Percentiles rank a stretch among this genome's conserved stretches.
These are phyloP conservation scores for Starmera dryadoides DNA, from an alignment of 805 yeast species.

Conservation along the genomic window DNA sequence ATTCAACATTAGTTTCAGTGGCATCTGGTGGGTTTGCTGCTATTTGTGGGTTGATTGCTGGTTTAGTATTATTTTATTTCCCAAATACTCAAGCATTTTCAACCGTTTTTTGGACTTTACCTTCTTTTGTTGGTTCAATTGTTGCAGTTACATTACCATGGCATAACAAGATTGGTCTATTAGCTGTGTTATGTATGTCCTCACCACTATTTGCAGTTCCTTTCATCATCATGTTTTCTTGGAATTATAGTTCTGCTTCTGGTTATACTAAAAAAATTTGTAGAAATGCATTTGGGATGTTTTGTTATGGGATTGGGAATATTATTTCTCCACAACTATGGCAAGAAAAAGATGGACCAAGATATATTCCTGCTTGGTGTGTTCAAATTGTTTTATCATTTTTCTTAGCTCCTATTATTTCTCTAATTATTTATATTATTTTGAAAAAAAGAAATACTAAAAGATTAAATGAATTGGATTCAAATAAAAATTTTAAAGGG, in stretches of 20 bases:
- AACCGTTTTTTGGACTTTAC: conserved; percentile 30
- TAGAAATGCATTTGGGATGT: conserved; percentile 37
- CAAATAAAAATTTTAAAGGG: conserved; percentile 13
- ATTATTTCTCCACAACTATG: conserved; percentile 52
- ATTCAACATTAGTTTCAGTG: conserved; percentile 45
- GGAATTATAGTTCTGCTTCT: conserved; percentile 29
- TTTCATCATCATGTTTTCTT: conserved; percentile 30
- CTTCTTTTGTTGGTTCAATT: conserved; percentile 38
- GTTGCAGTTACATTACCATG: conserved; percentile 38
- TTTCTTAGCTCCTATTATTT: conserved; percentile 35
- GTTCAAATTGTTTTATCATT: conserved; percentile 50
- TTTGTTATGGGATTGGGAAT: conserved; percentile 41
- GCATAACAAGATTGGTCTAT: conserved; percentile 34
- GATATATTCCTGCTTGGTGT: conserved; percentile 41
- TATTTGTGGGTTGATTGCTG: conserved; percentile 31
- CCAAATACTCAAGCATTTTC: conserved; percentile 33
- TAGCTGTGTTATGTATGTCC: conserved; percentile 43
- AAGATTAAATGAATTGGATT: conserved; percentile 21
- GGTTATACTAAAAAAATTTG: conserved; percentile 46
- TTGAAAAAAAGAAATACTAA: conserved; percentile 36
- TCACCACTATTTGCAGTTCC: conserved; percentile 36
- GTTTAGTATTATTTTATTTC: conserved; percentile 23
- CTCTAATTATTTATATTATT: conserved; percentile 36
- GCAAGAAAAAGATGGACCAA: conserved; percentile 39
- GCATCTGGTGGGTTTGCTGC: conserved; percentile 46